Conservation (phyloP, 164 flowering plant species). For the Vitis labrusca region DNA sequence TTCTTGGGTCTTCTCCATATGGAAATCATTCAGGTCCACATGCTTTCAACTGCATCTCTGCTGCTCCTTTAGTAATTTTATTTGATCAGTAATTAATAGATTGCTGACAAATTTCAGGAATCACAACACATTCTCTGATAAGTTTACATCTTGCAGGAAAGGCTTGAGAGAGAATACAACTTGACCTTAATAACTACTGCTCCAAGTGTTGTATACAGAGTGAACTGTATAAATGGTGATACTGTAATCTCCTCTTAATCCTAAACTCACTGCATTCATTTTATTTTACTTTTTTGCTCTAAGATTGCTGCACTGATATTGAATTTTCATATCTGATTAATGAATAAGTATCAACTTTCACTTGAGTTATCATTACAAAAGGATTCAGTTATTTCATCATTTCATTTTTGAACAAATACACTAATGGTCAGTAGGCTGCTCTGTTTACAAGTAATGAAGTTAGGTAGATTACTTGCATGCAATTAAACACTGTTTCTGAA, state of each 20-base stretch:
- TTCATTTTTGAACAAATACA: background rate
- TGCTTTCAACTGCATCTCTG: background rate
- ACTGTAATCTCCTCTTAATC: constrained; percentile 71
- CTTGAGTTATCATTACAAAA: too few relatives aligned
- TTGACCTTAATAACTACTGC: constrained; percentile 89
- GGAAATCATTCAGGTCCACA: constrained; percentile 96
- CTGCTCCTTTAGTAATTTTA: background rate
- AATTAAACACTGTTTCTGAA: background rate
- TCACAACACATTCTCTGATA: background rate
- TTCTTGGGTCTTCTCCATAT: constrained; percentile 96
- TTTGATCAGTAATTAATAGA: too few relatives aligned
- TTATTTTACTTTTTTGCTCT: background rate
- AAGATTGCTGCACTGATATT: too few relatives aligned
- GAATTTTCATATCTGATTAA: too few relatives aligned
- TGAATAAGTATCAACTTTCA: too few relatives aligned
- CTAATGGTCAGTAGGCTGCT: background rate
- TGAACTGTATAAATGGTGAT: constrained; percentile 81
- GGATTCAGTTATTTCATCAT: too few relatives aligned
- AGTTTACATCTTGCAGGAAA: constrained; percentile 63
- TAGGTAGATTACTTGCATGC: background rate
- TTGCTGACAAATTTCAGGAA: background rate
- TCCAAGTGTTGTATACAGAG: constrained; percentile 95
- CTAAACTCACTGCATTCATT: constrained; percentile 20
- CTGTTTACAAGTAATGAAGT: background rate
- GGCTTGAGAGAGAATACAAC: constrained; percentile 98